These are phyloP conservation scores for Suillus subluteus DNA, from an alignment of 768 basidiomycete genomes.

Conservation along the genomic window DNA sequence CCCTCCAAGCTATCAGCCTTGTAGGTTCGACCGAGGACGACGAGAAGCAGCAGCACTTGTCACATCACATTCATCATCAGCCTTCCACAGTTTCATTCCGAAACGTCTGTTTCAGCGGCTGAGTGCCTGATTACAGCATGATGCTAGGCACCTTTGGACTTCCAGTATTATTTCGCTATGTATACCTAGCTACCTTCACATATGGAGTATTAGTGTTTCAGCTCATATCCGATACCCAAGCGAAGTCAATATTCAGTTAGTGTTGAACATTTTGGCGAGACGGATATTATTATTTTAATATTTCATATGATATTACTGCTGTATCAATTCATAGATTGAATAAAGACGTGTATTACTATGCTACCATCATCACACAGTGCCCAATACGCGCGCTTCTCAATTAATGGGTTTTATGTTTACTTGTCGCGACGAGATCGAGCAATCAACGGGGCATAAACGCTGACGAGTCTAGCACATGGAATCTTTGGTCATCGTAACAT, in stretches of 20 bases:
- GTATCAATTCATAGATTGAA: not conserved
- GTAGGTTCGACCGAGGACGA: slow-evolving; percentile 14
- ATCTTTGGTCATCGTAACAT: not conserved
- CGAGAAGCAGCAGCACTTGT: slow-evolving; percentile 14
- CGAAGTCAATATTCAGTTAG: not conserved
- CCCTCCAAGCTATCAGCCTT: slow-evolving; percentile 43
- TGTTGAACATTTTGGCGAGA: not conserved
- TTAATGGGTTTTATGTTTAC: not conserved
- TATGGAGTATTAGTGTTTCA: not conserved
- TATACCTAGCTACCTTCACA: not conserved
- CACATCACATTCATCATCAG: not conserved
- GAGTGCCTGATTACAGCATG: not conserved
- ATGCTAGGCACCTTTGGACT: too few relatives aligned
- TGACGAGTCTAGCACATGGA: not conserved
- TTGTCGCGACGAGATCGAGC: not conserved
- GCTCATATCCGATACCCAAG: too few relatives aligned
- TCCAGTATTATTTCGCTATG: not conserved
- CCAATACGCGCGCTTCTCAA: not conserved
- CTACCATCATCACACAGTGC: not conserved
- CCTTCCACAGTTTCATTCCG: slow-evolving; percentile 10
- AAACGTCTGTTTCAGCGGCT: slow-evolving; percentile 22
- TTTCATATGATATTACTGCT: not conserved
- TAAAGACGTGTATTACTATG: not conserved
- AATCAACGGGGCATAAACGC: not conserved
- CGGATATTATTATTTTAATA: not conserved